Evolutionary conservation across 1,139 yeast species (phyloP), one percentile per base, ranked within the genome.

Genomic region (Yamadazyma diddensiae): DNA sequence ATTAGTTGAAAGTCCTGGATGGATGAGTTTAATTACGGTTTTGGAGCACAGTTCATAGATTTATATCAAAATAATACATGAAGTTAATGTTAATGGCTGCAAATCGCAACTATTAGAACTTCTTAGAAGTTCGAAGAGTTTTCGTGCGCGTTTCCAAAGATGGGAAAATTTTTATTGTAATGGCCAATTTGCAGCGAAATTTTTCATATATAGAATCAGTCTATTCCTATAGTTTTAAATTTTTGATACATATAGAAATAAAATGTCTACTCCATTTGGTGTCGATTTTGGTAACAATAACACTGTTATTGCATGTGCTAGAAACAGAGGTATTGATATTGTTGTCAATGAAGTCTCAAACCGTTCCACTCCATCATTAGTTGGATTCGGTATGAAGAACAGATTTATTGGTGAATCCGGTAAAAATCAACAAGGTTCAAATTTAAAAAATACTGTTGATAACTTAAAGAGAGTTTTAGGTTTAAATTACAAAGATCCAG

Each of bases 281-380:
- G 83, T 92, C 66, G 99, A 92, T 79, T 82, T 92, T 62, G 99
- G 99, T 71, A 88, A 88, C 71, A 75, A 78, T 73, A 85, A 77
- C 74, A 80, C 95, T 45, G 97, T 90, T 49, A 77, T 92, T 58
- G 97, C 97, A 29, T 95, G 94, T 60, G 98, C 98, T 45, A 85
- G 94, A 65, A 92, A 92, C 79, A 82, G 97, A 73, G 97, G 97
- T 58, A 92, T 94, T 61, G 98, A 92, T 65, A 82, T 94, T 54
- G 86, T 92, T 53, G 97, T 92, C 70, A 94, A 94, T 63, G 99
- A 92, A 66, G 98, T 92, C 33, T 90, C 97, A 37, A 92, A 92
- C 81, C 84, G 98, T 68, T 66, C 94, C 47, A 92, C 99, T 25
- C 98, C 99, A 44, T 70, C 97, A 16, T 70, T 92, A 48, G 94